These are phyloP conservation scores for Byssochlamys sp. DNA, from an alignment of 2,329 filamentous ascomycete genomes.

Conservation along the genomic window DNA sequence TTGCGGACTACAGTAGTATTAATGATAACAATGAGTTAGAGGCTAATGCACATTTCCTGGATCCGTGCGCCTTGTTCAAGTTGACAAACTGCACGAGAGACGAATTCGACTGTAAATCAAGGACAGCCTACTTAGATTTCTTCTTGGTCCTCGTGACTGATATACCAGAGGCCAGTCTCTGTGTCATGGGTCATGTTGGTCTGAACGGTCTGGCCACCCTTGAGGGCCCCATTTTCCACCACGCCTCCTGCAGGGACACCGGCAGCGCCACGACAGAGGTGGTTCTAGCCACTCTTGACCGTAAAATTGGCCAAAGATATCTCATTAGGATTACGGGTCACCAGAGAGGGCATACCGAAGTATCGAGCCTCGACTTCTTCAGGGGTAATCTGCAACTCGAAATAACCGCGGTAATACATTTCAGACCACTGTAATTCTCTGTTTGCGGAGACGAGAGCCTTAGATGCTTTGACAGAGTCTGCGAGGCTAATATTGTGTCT, in stretches of 20 bases:
- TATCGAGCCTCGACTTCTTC: slow-evolving; percentile 53
- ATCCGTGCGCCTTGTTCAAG: background rate
- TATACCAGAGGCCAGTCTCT: slow-evolving; percentile 20
- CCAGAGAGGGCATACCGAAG: slow-evolving; percentile 54
- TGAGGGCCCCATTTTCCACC: slow-evolving; percentile 34
- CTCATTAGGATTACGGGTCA: slow-evolving; percentile 53
- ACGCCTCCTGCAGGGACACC: slow-evolving; percentile 33
- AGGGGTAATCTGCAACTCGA: slow-evolving; percentile 50
- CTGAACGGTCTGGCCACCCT: slow-evolving; percentile 20
- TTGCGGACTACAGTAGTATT: background rate
- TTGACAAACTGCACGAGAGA: background rate
- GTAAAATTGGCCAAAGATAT: slow-evolving; percentile 62
- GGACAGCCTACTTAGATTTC: background rate
- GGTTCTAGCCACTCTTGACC: slow-evolving; percentile 53
- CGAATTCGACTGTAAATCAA: background rate
- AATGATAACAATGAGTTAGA: background rate
- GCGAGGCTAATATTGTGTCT: slow-evolving; percentile 51
- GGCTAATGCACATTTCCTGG: background rate
- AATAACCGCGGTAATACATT: slow-evolving; percentile 65
- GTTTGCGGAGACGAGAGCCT: slow-evolving; percentile 44
- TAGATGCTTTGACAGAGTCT: slow-evolving; percentile 40
- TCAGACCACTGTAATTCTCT: slow-evolving; percentile 63
- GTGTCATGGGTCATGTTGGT: slow-evolving; percentile 28
- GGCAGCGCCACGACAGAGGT: slow-evolving; percentile 38
- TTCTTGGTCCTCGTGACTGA: background rate